phyloP scores from a whole-genome alignment of 768 basidiomycete species.

The Macrolepiota fuliginosa region DNA sequence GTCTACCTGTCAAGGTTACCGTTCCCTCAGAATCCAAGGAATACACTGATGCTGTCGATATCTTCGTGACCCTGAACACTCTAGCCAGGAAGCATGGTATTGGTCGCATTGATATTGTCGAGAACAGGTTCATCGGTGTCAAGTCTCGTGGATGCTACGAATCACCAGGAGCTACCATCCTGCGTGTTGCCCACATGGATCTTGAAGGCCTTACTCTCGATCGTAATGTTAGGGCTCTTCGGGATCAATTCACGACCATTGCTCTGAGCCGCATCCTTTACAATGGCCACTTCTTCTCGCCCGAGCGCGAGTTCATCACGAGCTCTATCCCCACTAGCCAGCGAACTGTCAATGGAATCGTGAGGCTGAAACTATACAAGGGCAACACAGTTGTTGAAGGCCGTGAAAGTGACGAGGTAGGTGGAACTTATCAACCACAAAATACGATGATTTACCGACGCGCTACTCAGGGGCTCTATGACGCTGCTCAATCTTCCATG shows the following conservation, averaged over 20 bases:
- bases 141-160: slow-evolving; percentile 99
- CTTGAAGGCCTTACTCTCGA: slow-evolving; percentile 98
- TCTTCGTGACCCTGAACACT: slow-evolving; percentile 89
- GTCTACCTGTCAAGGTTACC: slow-evolving; percentile 83
- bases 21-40: slow-evolving; percentile 53
- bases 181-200: slow-evolving; percentile 94
- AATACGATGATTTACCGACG: not conserved
- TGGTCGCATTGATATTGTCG: slow-evolving; percentile 97
- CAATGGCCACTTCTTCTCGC: slow-evolving; percentile 99
- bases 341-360: slow-evolving; percentile 92
- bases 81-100: slow-evolving; percentile 94
- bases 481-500: slow-evolving; percentile 95
- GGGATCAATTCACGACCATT: slow-evolving; percentile 94
- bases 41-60: slow-evolving; percentile 90
- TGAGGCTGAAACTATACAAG: slow-evolving; percentile 90
- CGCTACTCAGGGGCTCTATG: slow-evolving; percentile 75
- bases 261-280: slow-evolving; percentile 90
- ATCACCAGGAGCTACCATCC: slow-evolving; percentile 93
- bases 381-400: slow-evolving; percentile 96
- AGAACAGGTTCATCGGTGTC: slow-evolving; percentile 99
- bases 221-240: slow-evolving; percentile 90
- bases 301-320: slow-evolving; percentile 94
- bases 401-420: slow-evolving; percentile 80
- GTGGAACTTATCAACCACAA: slow-evolving; percentile 18
- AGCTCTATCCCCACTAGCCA: slow-evolving; percentile 91